phyloP scores from a whole-genome alignment of 2,329 filamentous ascomycete genomes.

The Ophiostoma triangulosporum region DNA sequence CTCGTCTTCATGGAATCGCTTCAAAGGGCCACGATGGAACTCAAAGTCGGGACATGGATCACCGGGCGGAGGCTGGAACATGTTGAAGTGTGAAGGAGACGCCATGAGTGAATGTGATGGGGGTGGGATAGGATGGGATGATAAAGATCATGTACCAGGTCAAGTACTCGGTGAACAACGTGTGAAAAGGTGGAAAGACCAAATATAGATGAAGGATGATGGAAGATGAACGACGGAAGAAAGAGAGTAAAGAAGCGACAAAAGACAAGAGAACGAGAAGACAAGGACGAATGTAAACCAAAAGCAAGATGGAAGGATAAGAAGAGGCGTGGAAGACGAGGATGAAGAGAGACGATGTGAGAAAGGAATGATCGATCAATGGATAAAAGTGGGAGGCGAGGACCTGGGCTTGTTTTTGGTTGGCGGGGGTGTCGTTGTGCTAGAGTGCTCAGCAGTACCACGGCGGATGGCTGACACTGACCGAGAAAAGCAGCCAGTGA shows the following conservation, averaged over 20 bases:
- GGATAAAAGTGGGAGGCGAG: background rate
- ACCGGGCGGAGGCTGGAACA: conserved; percentile 10
- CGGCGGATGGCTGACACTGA: background rate
- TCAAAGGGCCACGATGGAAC: conserved; percentile 27
- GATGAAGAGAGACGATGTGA: background rate
- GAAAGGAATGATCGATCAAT: background rate
- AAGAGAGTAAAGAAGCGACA: background rate
- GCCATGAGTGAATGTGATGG: background rate
- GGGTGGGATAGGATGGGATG: background rate
- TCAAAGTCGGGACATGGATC: conserved; percentile 16
- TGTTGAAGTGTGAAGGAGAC: background rate
- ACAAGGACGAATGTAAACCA: background rate
- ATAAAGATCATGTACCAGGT: too few relatives aligned
- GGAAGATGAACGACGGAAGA: background rate
- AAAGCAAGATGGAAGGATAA: background rate
- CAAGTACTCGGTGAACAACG: background rate
- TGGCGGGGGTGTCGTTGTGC: background rate
- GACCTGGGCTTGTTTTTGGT: background rate
- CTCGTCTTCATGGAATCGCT: conserved; percentile 34
- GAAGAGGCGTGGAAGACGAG: background rate
- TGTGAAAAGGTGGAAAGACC: background rate
- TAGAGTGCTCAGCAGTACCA: background rate
- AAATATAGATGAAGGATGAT: background rate
- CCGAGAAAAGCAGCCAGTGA: background rate
- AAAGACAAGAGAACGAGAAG: background rate